A percentile compares a stretch with the other conserved stretches of the same genome.
phyloP scores from a whole-genome alignment of 1,139 yeast species.

The Nakaseomyces bracarensis region DNA sequence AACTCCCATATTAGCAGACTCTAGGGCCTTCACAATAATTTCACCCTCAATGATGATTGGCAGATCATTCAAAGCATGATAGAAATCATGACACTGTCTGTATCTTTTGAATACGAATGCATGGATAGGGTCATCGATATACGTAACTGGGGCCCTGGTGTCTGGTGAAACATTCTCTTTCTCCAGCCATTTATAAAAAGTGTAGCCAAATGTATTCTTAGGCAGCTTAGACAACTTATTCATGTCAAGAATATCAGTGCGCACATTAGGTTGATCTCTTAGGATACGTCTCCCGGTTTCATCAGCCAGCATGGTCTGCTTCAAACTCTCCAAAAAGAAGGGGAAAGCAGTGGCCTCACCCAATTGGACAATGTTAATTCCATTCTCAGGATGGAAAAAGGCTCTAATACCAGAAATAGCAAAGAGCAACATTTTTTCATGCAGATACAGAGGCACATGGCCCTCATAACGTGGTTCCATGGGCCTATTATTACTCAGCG shows the following conservation, averaged over 20 bases:
- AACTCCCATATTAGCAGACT: constrained; percentile 83
- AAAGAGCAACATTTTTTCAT: constrained; percentile 60
- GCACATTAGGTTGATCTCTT: constrained; percentile 74
- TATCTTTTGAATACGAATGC: constrained; percentile 89
- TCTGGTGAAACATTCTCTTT: constrained; percentile 90
- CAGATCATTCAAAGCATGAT: constrained; percentile 83
- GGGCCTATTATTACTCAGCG: constrained; percentile 24
- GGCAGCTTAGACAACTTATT: constrained; percentile 55
- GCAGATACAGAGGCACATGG: constrained; percentile 63
- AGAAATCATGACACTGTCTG: constrained; percentile 94
- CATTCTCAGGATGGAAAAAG: constrained; percentile 64
- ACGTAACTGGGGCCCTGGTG: constrained; percentile 79
- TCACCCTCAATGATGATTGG: constrained; percentile 95
- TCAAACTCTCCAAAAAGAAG: constrained; percentile 51
- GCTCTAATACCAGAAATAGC: constrained; percentile 79
- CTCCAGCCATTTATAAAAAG: constrained; percentile 74
- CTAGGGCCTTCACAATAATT: constrained; percentile 85
- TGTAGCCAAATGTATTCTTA: constrained; percentile 65
- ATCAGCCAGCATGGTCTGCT: constrained; percentile 67
- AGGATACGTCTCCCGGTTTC: constrained; percentile 70
- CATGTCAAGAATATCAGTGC: constrained; percentile 60
- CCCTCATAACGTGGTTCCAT: constrained; percentile 56
- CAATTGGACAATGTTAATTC: constrained; percentile 65
- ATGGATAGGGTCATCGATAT: constrained; percentile 80
- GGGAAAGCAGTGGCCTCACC: constrained; percentile 89